Conservation (phyloP, 2,329 filamentous ascomycete species). For the Boeremia lycopersici region DNA sequence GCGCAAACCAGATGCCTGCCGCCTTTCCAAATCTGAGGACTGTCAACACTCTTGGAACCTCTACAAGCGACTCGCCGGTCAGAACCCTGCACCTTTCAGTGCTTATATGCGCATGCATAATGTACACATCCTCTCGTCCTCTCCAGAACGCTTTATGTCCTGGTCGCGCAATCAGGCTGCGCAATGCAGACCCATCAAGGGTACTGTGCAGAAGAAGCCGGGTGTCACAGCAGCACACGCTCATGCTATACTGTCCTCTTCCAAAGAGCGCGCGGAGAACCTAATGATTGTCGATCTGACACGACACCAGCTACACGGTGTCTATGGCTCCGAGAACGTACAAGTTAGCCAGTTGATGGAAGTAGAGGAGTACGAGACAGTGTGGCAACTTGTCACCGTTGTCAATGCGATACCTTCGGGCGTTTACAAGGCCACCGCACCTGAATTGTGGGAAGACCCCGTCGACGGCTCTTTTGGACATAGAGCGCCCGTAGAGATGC, state of each 20-base stretch:
- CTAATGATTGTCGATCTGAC: constrained; percentile 98
- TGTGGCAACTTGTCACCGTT: constrained; percentile 90
- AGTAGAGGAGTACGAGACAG: constrained; percentile 88
- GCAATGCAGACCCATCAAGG: constrained; percentile 93
- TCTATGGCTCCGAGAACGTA: constrained; percentile 77
- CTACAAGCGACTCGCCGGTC: constrained; percentile 70
- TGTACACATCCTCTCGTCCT: constrained; percentile 76
- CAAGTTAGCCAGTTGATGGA: constrained; percentile 77
- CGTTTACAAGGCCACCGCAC: constrained; percentile 30
- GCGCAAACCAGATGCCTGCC: constrained; percentile 28
- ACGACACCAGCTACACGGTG: constrained; percentile 88
- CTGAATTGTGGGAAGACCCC: constrained; percentile 42
- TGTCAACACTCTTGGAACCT: constrained; percentile 65
- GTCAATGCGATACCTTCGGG: constrained; percentile 66
- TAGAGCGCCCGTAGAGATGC: constrained; percentile 8
- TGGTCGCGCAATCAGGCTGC: constrained; percentile 67
- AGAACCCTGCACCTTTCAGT: constrained; percentile 84
- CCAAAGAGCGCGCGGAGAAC: constrained; percentile 94
- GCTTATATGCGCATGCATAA: constrained; percentile 73
- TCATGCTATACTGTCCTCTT: constrained; percentile 72
- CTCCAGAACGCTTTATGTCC: constrained; percentile 86
- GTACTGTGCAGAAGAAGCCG: constrained; percentile 81
- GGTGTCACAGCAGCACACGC: constrained; percentile 74
- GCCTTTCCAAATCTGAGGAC: constrained; percentile 38
- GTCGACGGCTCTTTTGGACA: constrained; percentile 25